Evolutionary conservation across 371 early-diverging fungal species (phyloP), one percentile per base, ranked within the genome.

Genomic region (Rhizopus microsporus): DNA sequence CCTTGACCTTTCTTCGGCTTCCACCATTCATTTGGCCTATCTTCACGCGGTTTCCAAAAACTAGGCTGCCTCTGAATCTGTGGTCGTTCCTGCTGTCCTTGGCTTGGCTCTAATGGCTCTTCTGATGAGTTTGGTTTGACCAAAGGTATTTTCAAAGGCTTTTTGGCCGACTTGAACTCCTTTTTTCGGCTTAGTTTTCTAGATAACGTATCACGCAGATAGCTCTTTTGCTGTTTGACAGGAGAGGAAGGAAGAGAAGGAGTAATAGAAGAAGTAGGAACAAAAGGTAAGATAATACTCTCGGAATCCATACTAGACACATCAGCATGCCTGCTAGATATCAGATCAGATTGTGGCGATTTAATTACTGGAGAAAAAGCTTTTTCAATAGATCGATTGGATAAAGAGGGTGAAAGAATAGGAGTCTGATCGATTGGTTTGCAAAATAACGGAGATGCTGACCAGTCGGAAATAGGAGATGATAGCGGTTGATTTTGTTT

Each of bases 1-100:
- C 2, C 23, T 23, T 23, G 43, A 1, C 15, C 42, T 40, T 15
- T 38, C 30, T 63, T 54, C 15, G 54, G 47, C 38, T 59, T 57
- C 59, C 63, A 54, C 63, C 63, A 63, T 4, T 55, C 65, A 17
- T 60, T 65, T 3, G 43, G 30, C 35, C 51, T 47, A 3, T 47
- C 54, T 17, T 65, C 57, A 47, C 65, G 51, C 10, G 65, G 65
- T 43, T 51, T 60, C 65, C 65, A 65, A 31, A 65, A 65, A 4
- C 51, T 51, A 7, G 63, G 57, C 33, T 50, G 16, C 5, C 39
- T 30, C 6, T 39, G 39, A 0, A 13, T 44, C 32, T 47, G 8
- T 31, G 8, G 34, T 37, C 16, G 45, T 13, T 31, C 15, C 10
- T 29, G 9, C 17, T 34, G 29, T 30, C 16, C 31, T 38, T 52